Conservation (phyloP, 768 basidiomycete species). For the Leccinum ochraceum region DNA sequence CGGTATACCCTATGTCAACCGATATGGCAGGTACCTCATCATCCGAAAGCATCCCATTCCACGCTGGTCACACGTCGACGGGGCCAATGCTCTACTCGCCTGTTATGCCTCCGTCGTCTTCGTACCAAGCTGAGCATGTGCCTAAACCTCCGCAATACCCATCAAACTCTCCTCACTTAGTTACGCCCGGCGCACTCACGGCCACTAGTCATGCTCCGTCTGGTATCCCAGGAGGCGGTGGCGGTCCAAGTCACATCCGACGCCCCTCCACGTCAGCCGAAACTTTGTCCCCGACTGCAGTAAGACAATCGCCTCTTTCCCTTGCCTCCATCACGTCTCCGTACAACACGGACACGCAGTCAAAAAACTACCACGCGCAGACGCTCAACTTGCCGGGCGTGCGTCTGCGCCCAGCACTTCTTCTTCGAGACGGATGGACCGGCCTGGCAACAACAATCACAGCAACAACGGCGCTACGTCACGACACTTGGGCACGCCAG, state of each 20-base stretch:
- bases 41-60: constrained; percentile 30
- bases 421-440: constrained; percentile 32
- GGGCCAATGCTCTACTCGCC: constrained; percentile 29
- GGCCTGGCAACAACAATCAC: constrained; percentile 29
- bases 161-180: constrained; percentile 29
- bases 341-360: constrained; percentile 41
- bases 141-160: constrained; percentile 30
- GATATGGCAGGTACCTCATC: constrained; percentile 32
- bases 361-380: constrained; percentile 84
- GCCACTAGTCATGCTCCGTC: constrained; percentile 23
- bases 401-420: constrained; percentile 64
- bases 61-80: constrained; percentile 28
- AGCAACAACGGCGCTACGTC: neutral
- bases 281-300: constrained; percentile 30
- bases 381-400: constrained; percentile 69
- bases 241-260: constrained; percentile 27
- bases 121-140: constrained; percentile 28
- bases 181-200: constrained; percentile 23
- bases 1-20: constrained; percentile 31
- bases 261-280: constrained; percentile 32
- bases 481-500: constrained; percentile 9
- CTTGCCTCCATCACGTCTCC: constrained; percentile 44
- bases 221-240: constrained; percentile 5
- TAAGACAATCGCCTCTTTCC: constrained; percentile 41
- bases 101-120: constrained; percentile 19